phyloP scores from a whole-genome alignment of 495 filamentous ascomycete genomes.

The Xylaria intraflava region DNA sequence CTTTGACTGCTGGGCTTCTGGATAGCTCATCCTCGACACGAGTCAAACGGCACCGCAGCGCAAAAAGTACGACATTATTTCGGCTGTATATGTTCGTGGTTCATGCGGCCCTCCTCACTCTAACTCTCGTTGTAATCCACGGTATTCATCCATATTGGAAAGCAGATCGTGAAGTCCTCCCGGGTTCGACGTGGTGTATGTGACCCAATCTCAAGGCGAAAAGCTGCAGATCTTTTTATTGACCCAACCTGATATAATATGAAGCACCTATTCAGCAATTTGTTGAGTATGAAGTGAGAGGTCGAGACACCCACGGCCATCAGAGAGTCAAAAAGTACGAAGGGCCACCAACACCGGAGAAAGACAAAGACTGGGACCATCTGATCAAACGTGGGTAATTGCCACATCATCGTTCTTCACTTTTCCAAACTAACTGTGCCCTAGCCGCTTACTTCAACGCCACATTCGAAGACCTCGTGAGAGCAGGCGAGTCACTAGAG shows the following conservation, averaged over 20 bases:
- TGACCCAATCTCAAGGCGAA: too few relatives aligned
- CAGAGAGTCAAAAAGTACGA: slow-evolving; percentile 6
- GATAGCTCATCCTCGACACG: not conserved
- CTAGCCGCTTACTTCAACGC: slow-evolving; percentile 10
- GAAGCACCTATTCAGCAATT: slow-evolving; percentile 8
- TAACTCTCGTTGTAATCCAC: not conserved
- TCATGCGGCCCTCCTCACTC: not conserved
- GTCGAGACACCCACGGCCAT: slow-evolving; percentile 1
- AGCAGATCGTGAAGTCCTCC: not conserved
- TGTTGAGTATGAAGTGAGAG: slow-evolving; percentile 11
- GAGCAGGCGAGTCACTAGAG: slow-evolving; percentile 7
- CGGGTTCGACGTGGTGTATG: too few relatives aligned
- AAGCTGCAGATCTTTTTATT: too few relatives aligned
- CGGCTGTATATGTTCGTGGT: not conserved
- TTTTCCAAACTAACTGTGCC: not conserved
- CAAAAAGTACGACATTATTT: not conserved
- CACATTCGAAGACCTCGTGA: slow-evolving; percentile 3
- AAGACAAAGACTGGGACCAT: slow-evolving; percentile 13
- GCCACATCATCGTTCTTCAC: not conserved
- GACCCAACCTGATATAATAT: not conserved
- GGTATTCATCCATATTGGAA: not conserved
- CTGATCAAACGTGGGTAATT: slow-evolving; percentile 12
- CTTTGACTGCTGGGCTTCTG: too few relatives aligned
- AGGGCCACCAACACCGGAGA: slow-evolving; percentile 4
- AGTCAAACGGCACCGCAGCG: not conserved